phyloP scores from a whole-genome alignment of 192 early-diverging fungal species.

The Neocallimastix lanati region DNA sequence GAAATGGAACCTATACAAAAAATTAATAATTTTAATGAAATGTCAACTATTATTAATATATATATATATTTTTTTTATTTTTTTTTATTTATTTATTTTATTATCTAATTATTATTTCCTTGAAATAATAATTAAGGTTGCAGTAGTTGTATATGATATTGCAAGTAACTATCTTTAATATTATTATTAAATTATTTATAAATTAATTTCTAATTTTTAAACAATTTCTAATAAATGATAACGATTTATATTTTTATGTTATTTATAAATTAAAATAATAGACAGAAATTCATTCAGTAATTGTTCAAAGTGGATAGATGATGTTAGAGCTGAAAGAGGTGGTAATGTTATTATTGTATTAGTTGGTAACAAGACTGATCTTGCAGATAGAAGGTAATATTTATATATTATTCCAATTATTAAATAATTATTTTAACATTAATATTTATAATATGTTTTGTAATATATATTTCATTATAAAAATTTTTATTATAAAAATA shows the following conservation, averaged over 20 bases:
- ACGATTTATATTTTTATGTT: too few relatives aligned
- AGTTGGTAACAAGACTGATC: conserved; percentile 97
- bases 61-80: conserved; percentile 36
- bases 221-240: neutral
- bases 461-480: neutral
- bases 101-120: too few relatives aligned
- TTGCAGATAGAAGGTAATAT: conserved; percentile 71
- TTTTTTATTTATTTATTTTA: conserved; percentile 5
- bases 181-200: neutral
- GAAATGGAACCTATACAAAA: too few relatives aligned
- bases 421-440: conserved; percentile 5
- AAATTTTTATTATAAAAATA: too few relatives aligned
- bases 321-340: conserved; percentile 94
- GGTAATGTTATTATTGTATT: conserved; percentile 95
- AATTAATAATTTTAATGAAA: too few relatives aligned
- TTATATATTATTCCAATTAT: neutral
- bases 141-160: neutral
- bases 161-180: neutral
- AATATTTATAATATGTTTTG: neutral
- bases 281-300: conserved; percentile 90
- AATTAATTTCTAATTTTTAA: neutral
- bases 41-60: too few relatives aligned
- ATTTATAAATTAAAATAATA: conserved; percentile 7
- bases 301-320: conserved; percentile 97
- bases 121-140: neutral